These are phyloP conservation scores for Pyricularia grisea DNA, from an alignment of 2,329 filamentous ascomycete genomes.

Conservation along the genomic window DNA sequence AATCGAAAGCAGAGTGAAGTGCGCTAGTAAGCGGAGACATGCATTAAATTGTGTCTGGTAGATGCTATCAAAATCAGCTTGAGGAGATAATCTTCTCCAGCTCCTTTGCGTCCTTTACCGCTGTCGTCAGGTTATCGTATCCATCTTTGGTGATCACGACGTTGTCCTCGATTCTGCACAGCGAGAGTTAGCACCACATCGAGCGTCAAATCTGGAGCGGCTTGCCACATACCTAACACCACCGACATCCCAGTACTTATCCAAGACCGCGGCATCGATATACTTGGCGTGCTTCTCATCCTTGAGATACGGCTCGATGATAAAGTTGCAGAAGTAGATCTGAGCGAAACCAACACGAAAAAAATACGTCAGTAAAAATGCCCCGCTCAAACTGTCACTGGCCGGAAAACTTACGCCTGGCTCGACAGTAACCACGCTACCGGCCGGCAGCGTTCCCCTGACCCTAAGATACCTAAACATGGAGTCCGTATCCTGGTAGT, in stretches of 20 bases:
- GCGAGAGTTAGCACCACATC: background rate
- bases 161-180: slow-evolving; percentile 47
- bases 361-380: background rate
- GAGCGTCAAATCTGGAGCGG: slow-evolving; percentile 11
- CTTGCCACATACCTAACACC: slow-evolving; percentile 49
- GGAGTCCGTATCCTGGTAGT: slow-evolving; percentile 68
- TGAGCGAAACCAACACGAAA: slow-evolving; percentile 14
- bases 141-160: slow-evolving; percentile 53
- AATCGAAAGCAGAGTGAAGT: background rate
- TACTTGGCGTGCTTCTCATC: slow-evolving; percentile 64
- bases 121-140: slow-evolving; percentile 55
- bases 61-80: slow-evolving; percentile 7
- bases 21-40: background rate
- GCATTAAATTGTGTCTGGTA: background rate
- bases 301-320: slow-evolving; percentile 70
- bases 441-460: slow-evolving; percentile 62
- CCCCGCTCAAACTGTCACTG: background rate
- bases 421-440: slow-evolving; percentile 87
- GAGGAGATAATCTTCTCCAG: slow-evolving; percentile 44
- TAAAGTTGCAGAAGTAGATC: slow-evolving; percentile 88
- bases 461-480: slow-evolving; percentile 85
- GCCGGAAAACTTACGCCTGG: slow-evolving; percentile 56
- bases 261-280: slow-evolving; percentile 64
- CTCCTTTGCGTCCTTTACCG: slow-evolving; percentile 50
- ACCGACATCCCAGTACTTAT: slow-evolving; percentile 75